phyloP scores from a whole-genome alignment of 2,329 filamentous ascomycete species.

The Colletotrichum tabaci region DNA sequence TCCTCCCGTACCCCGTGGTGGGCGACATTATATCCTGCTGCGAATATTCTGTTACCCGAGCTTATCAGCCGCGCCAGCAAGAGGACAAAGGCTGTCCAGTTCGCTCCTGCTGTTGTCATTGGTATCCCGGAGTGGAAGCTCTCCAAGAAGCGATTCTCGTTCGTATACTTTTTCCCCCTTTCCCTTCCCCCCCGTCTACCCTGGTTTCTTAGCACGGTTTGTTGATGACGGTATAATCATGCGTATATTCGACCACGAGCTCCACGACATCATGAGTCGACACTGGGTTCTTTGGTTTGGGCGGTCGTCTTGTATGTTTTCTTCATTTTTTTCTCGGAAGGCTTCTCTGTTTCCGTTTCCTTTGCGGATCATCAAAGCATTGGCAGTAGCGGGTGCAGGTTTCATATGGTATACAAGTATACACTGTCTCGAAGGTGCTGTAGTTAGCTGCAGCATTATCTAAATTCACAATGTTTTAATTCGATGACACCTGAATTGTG shows the following conservation, averaged over 20 bases:
- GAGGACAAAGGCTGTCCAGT: constrained; percentile 14
- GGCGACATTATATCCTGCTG: constrained; percentile 15
- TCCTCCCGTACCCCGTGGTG: constrained; percentile 30
- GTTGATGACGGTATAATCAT: constrained; percentile 36
- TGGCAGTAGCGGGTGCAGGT: constrained; percentile 32
- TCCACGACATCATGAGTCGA: constrained; percentile 40
- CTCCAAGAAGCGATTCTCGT: constrained; percentile 3
- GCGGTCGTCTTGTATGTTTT: constrained; percentile 34
- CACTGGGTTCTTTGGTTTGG: constrained; percentile 30
- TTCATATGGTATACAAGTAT: constrained; percentile 6
- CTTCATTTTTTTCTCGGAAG: neutral
- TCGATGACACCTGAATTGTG: neutral
- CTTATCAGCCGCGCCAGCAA: constrained; percentile 11
- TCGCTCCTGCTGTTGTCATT: constrained; percentile 22
- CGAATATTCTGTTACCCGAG: constrained; percentile 13
- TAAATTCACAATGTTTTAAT: constrained; percentile 30
- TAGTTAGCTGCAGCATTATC: constrained; percentile 28
- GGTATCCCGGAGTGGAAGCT: constrained; percentile 28
- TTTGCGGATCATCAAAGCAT: constrained; percentile 24
- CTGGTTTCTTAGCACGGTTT: constrained; percentile 12
- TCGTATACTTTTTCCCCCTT: constrained; percentile 9
- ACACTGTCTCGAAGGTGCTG: constrained; percentile 6
- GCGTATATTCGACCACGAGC: constrained; percentile 29
- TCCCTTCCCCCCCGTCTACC: neutral
- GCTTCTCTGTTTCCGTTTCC: neutral